Evolutionary conservation across 768 basidiomycete species (phyloP).

Genomic region (Phaeolepiota aurea): DNA sequence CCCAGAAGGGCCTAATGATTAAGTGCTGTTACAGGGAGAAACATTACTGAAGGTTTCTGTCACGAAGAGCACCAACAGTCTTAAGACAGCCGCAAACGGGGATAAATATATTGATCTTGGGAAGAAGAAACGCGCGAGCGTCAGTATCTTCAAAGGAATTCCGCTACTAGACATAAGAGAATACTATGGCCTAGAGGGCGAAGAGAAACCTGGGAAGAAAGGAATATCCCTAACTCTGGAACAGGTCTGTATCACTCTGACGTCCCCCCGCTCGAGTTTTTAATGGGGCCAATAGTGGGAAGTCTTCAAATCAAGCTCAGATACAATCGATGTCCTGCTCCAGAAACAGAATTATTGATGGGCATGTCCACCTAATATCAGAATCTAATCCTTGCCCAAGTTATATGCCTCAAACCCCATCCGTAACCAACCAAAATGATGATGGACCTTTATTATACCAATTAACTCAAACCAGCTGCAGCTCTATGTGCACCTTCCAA

Average conservation of each 20-base stretch:
- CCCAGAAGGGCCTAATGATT: too few species aligned
- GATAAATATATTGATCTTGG: constrained; percentile 63
- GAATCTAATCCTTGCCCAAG: too few species aligned
- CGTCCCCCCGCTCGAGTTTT: not conserved
- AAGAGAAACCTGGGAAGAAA: constrained; percentile 74
- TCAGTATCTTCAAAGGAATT: constrained; percentile 41
- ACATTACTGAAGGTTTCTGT: too few species aligned
- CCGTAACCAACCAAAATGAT: too few species aligned
- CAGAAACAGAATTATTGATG: too few species aligned
- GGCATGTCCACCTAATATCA: too few species aligned
- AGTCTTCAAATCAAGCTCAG: constrained; percentile 32
- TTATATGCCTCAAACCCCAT: too few species aligned
- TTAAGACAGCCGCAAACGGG: too few species aligned
- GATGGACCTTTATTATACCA: too few species aligned
- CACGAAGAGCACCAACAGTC: too few species aligned
- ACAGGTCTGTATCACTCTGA: constrained; percentile 35
- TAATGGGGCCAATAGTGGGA: constrained; percentile 39
- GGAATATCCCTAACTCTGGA: constrained; percentile 62
- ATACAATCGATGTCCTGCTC: constrained; percentile 46
- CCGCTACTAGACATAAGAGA: constrained; percentile 67
- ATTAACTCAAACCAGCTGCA: constrained; percentile 53
- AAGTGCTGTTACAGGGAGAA: too few species aligned
- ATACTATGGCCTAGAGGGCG: constrained; percentile 46
- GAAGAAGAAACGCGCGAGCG: constrained; percentile 62
- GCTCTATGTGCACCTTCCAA: constrained; percentile 62